Conservation (phyloP, 75 land plant species). For the Picea glauca region DNA sequence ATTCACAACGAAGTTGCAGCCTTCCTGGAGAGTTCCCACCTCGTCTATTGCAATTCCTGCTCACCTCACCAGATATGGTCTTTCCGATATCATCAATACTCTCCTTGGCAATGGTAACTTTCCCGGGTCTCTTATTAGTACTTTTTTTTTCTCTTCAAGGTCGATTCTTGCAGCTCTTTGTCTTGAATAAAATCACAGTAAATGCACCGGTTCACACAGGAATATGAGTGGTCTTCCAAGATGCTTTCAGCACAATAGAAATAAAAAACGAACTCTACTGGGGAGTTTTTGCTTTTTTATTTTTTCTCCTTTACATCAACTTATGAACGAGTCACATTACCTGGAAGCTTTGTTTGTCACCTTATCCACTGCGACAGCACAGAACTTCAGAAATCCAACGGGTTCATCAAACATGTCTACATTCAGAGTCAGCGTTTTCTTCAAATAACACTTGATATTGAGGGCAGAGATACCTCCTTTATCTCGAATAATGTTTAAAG, state of each 20-base stretch:
- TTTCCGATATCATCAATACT: slow-evolving; percentile 78
- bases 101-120: slow-evolving; percentile 54
- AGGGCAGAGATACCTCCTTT: too few species aligned
- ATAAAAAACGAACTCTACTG: too few species aligned
- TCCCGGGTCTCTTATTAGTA: not conserved
- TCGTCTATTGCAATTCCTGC: slow-evolving; percentile 68
- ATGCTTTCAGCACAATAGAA: too few species aligned
- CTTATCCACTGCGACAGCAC: too few species aligned
- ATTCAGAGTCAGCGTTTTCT: too few species aligned
- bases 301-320: not conserved
- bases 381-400: too few species aligned
- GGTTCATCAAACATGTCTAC: too few species aligned
- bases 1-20: slow-evolving; percentile 65
- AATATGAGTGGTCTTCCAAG: too few species aligned
- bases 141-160: not conserved
- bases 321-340: not conserved
- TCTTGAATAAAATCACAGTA: too few species aligned
- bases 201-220: too few species aligned
- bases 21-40: slow-evolving; percentile 42
- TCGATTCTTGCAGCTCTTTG: not conserved
- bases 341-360: not conserved
- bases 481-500: too few species aligned
- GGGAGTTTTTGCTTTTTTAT: not conserved
- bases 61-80: slow-evolving; percentile 65
- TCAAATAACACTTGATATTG: too few species aligned